phyloP scores from a whole-genome alignment of 2,329 filamentous ascomycete species.

The Hypoxylon sp. region DNA sequence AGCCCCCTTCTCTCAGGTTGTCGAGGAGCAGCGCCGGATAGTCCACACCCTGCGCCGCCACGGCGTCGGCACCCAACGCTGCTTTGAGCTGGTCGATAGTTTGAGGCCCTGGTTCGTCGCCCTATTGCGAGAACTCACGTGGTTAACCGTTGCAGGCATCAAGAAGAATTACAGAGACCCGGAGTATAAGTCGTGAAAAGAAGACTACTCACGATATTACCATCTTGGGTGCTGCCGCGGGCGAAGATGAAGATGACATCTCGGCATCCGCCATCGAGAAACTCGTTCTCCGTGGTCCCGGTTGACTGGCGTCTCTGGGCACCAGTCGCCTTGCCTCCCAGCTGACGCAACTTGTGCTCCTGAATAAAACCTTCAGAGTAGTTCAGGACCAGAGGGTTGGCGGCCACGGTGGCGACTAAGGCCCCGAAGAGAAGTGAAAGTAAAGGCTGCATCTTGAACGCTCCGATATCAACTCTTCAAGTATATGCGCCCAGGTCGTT shows the following conservation, averaged over 20 bases:
- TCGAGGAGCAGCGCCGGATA: constrained; percentile 38
- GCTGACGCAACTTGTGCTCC: constrained; percentile 11
- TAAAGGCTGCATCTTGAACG: constrained; percentile 17
- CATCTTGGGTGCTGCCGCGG: constrained; percentile 50
- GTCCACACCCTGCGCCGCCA: constrained; percentile 41
- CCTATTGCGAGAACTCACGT: constrained; percentile 18
- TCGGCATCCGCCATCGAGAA: constrained; percentile 47
- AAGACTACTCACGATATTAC: constrained; percentile 48
- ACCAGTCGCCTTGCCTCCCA: background rate
- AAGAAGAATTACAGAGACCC: background rate
- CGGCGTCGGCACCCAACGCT: constrained; percentile 26
- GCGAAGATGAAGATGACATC: constrained; percentile 51
- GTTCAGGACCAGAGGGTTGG: constrained; percentile 22
- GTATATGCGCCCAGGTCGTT: background rate
- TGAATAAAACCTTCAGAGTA: constrained; percentile 23
- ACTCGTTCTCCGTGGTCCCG: constrained; percentile 46
- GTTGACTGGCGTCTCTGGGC: constrained; percentile 8
- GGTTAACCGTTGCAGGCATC: background rate
- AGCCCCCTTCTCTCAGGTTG: constrained; percentile 42
- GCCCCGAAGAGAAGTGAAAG: constrained; percentile 11
- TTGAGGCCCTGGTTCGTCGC: constrained; percentile 41
- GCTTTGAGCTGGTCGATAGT: constrained; percentile 38
- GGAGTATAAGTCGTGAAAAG: background rate
- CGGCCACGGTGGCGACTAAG: constrained; percentile 5
- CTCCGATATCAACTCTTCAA: background rate